phyloP scores from a whole-genome alignment of 768 basidiomycete genomes.

The Lentinula aciculospora region DNA sequence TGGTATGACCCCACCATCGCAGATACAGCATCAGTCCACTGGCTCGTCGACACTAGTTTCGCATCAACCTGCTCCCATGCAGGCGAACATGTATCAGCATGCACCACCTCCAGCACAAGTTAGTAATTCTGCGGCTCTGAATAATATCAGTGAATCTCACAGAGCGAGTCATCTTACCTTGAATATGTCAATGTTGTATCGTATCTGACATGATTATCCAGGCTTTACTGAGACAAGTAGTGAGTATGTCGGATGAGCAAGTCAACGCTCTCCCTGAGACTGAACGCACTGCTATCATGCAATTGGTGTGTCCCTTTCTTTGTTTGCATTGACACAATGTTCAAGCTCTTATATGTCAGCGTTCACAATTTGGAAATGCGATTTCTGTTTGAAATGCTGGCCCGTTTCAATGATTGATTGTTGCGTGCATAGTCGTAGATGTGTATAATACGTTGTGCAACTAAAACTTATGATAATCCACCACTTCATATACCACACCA shows the following conservation, averaged over 20 bases:
- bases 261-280: constrained; percentile 74
- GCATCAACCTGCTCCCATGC: constrained; percentile 1
- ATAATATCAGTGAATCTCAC: constrained; percentile 5
- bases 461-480: too few relatives aligned
- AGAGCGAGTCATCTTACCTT: background rate
- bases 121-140: background rate
- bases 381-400: background rate
- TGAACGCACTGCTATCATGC: constrained; percentile 75
- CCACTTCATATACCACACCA: background rate
- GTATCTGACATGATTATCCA: constrained; percentile 21
- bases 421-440: background rate
- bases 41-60: background rate
- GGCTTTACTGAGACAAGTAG: constrained; percentile 85
- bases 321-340: background rate
- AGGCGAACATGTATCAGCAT: background rate
- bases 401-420: background rate
- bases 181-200: background rate
- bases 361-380: constrained; percentile 4
- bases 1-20: background rate
- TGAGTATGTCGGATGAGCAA: constrained; percentile 76
- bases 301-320: constrained; percentile 46
- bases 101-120: background rate
- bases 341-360: background rate
- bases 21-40: background rate
- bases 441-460: background rate